Evolutionary conservation across 257 asterid species (phyloP).

Genomic region (Rhazya stricta): DNA sequence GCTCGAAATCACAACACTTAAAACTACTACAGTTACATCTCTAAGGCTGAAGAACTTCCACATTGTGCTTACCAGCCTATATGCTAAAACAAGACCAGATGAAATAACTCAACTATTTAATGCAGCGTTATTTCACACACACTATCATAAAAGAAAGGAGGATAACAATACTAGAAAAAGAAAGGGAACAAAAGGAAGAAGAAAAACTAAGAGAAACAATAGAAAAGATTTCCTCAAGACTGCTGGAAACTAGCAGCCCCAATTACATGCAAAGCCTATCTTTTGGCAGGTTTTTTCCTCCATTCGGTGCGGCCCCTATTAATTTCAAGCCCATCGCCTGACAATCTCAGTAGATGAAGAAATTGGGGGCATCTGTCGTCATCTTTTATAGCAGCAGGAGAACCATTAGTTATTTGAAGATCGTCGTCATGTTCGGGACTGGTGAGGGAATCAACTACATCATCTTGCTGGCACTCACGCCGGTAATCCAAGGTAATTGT

Average conservation of each 20-base stretch:
- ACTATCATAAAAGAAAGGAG: no score
- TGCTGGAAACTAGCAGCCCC: not conserved
- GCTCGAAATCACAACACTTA: not conserved
- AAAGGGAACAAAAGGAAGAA: not conserved
- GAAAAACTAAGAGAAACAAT: not conserved
- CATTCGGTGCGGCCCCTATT: slow-evolving; percentile 89
- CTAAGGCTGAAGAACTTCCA: not conserved
- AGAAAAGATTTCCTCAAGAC: slow-evolving; percentile 7
- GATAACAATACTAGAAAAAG: not conserved
- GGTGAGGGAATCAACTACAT: slow-evolving; percentile 87
- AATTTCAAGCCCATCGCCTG: slow-evolving; percentile 66
- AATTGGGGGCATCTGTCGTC: slow-evolving; percentile 12
- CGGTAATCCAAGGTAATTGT: slow-evolving; percentile 82
- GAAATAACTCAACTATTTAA: not conserved
- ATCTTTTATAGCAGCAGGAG: slow-evolving; percentile 5
- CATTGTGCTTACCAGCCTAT: not conserved
- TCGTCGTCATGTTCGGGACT: slow-evolving; percentile 43
- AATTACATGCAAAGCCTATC: slow-evolving; percentile 27
- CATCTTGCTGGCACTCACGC: slow-evolving; percentile 90
- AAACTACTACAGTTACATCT: not conserved
- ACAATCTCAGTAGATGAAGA: slow-evolving; percentile 47
- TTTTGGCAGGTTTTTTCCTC: slow-evolving; percentile 67
- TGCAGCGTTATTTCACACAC: not conserved
- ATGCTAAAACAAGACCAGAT: not conserved
- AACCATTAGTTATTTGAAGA: slow-evolving; percentile 43